Percentiles rank a stretch among this genome's conserved stretches.
phyloP scores from a whole-genome alignment of 192 early-diverging fungal species.

The Podila horticola region DNA sequence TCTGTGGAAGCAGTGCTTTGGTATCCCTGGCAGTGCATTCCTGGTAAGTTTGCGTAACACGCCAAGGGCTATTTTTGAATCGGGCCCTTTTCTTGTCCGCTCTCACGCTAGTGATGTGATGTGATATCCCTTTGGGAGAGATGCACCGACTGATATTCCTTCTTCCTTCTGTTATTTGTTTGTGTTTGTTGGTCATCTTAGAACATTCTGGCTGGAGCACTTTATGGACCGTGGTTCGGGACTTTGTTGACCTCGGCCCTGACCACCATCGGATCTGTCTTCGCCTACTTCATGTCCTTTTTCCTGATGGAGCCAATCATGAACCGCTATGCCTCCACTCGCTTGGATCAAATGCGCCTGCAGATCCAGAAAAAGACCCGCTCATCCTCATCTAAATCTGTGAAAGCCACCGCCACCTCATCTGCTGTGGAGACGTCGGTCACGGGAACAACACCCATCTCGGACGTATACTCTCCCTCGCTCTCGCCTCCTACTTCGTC shows the following conservation, averaged over 20 bases:
- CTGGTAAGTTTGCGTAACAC: conserved; percentile 37
- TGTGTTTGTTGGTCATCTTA: conserved; percentile 8
- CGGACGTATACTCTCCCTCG: not conserved
- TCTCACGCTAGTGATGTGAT: too few species aligned
- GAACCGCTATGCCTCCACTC: conserved; percentile 46
- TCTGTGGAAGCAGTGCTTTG: conserved; percentile 68
- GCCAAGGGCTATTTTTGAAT: too few species aligned
- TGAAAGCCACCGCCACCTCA: conserved; percentile 9
- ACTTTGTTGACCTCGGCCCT: conserved; percentile 48
- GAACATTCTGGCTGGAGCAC: conserved; percentile 54
- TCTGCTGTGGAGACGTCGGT: conserved; percentile 23
- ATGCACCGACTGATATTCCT: not conserved
- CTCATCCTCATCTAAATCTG: conserved; percentile 1
- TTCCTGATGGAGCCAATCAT: conserved; percentile 51
- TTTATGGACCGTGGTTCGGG: conserved; percentile 52
- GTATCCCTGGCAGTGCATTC: conserved; percentile 65
- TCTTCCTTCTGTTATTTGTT: not conserved
- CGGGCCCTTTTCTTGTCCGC: not conserved
- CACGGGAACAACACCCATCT: not conserved
- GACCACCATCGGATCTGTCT: conserved; percentile 46
- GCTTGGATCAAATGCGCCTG: conserved; percentile 40
- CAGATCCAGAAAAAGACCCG: conserved; percentile 49
- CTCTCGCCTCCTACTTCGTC: not conserved
- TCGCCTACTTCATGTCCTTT: conserved; percentile 54
- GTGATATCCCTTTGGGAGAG: not conserved